Conservation (phyloP, 1,139 yeast species). For the Debaryomyces sp. region DNA sequence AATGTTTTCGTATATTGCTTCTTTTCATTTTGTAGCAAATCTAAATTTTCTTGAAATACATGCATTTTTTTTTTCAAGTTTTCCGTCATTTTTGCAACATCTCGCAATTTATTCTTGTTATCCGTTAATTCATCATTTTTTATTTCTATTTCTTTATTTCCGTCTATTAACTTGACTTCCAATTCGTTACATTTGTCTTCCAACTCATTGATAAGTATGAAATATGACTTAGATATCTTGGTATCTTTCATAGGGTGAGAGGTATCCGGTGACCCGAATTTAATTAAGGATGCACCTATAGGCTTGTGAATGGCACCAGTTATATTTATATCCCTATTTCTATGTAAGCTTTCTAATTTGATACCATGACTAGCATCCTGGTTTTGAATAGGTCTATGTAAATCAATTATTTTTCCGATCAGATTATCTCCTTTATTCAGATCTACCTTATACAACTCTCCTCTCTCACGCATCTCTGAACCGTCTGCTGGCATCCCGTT, state of each 20-base stretch:
- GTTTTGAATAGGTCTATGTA: background rate
- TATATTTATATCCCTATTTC: background rate
- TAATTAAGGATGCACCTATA: background rate
- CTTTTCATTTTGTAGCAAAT: background rate
- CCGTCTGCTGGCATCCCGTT: background rate
- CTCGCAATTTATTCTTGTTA: background rate
- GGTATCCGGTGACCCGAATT: background rate
- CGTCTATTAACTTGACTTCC: background rate
- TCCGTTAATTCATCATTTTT: background rate
- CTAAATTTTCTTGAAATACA: background rate
- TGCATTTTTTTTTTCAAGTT: background rate
- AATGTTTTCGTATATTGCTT: background rate
- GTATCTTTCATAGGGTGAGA: background rate
- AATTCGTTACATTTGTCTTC: conserved; percentile 1
- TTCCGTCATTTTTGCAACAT: background rate
- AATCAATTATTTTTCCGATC: background rate
- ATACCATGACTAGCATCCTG: background rate
- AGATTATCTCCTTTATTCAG: background rate
- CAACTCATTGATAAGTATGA: background rate
- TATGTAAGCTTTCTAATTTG: background rate
- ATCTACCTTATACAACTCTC: background rate
- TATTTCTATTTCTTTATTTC: background rate
- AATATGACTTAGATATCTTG: conserved; percentile 1
- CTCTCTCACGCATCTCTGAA: background rate
- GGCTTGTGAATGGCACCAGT: background rate